A percentile compares a stretch with the other conserved stretches of the same genome.
phyloP scores from a whole-genome alignment of 2,329 filamentous ascomycete species.

The Rutstroemia sp. region DNA sequence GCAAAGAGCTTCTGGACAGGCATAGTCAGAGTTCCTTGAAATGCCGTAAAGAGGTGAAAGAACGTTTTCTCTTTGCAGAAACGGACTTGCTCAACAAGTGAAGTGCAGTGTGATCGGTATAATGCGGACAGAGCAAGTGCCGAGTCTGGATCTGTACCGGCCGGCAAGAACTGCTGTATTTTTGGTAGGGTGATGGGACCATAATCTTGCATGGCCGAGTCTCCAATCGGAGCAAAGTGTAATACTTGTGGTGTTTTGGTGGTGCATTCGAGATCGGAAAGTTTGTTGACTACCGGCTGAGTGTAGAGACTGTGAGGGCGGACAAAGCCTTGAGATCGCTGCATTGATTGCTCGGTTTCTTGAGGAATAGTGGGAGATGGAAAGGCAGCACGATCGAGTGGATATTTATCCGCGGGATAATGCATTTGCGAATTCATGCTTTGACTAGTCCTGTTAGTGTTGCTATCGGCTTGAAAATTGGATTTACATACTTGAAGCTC shows the following conservation, averaged over 20 bases:
- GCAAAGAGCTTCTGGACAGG: constrained; percentile 90
- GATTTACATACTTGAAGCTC: constrained; percentile 41
- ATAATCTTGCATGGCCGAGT: constrained; percentile 52
- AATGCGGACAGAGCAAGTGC: constrained; percentile 79
- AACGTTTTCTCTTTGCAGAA: constrained; percentile 97
- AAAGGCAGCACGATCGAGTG: constrained; percentile 31
- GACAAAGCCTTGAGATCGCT: constrained; percentile 29
- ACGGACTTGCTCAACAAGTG: constrained; percentile 87
- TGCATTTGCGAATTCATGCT: constrained; percentile 24
- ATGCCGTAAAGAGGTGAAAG: constrained; percentile 88
- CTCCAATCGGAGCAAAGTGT: constrained; percentile 51
- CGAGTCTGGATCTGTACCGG: constrained; percentile 76
- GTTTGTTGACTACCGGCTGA: constrained; percentile 45
- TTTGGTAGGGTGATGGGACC: constrained; percentile 75
- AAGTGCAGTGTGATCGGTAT: constrained; percentile 92
- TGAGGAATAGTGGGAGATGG: constrained; percentile 35
- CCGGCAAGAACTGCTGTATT: constrained; percentile 74
- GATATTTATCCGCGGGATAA: constrained; percentile 27
- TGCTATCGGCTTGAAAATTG: not conserved
- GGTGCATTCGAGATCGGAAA: constrained; percentile 52
- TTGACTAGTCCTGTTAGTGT: constrained; percentile 18
- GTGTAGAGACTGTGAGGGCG: constrained; percentile 49
- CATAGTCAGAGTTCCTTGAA: constrained; percentile 93
- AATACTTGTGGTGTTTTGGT: constrained; percentile 53
- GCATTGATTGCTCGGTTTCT: constrained; percentile 24